These are phyloP conservation scores for Lathyrus aphaca DNA, from an alignment of 306 rosid genomes.

Conservation along the genomic window DNA sequence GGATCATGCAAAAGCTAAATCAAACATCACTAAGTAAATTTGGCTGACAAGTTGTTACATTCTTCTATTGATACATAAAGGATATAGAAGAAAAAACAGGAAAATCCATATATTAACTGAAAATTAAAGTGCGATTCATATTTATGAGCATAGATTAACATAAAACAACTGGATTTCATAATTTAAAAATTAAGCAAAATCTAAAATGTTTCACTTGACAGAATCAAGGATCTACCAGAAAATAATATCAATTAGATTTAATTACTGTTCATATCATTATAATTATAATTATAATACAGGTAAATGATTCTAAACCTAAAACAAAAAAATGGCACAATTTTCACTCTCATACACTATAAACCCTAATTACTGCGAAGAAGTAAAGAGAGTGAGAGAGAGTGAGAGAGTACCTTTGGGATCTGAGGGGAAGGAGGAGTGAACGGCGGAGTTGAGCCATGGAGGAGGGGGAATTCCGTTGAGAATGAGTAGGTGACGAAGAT, in stretches of 20 bases:
- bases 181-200: slow-evolving; percentile 16
- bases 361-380: slow-evolving; percentile 6
- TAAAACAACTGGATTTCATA: slow-evolving; percentile 2
- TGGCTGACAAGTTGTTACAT: too few species aligned
- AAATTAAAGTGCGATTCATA: not conserved
- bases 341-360: not conserved
- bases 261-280: not conserved
- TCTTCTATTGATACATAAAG: not conserved
- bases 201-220: not conserved
- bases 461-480: slow-evolving; percentile 83
- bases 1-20: too few species aligned
- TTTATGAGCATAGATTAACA: slow-evolving; percentile 2
- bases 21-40: too few species aligned
- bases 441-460: slow-evolving; percentile 61
- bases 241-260: slow-evolving; percentile 17
- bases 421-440: slow-evolving; percentile 46
- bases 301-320: not conserved
- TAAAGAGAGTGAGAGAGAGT: not conserved
- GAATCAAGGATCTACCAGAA: slow-evolving; percentile 8
- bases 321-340: not conserved
- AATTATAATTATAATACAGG: not conserved
- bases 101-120: not conserved
- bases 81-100: not conserved
- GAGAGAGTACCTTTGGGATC: slow-evolving; percentile 52
- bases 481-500: slow-evolving; percentile 73